Conservation (phyloP, 495 filamentous ascomycete genomes). For the Talaromyces thailandensis region DNA sequence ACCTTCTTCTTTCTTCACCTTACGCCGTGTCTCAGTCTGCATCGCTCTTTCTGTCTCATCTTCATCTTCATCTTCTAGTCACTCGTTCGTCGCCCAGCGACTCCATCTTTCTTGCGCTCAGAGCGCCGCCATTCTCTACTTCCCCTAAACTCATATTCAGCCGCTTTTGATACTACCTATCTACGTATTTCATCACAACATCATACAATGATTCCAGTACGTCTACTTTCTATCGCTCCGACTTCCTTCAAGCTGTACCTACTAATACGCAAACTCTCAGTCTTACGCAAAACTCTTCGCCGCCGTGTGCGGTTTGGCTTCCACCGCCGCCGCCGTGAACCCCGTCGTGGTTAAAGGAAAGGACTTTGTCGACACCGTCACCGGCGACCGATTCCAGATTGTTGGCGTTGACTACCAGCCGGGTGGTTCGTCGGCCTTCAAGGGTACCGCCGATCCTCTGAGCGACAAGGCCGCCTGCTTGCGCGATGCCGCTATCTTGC, state of each 20-base stretch:
- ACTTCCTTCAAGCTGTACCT: not conserved
- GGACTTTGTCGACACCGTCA: conserved; percentile 76
- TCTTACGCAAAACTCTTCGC: conserved; percentile 28
- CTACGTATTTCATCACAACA: not conserved
- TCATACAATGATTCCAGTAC: conserved; percentile 6
- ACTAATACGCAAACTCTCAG: conserved; percentile 8
- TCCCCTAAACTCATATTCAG: not conserved
- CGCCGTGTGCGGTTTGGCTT: conserved; percentile 31
- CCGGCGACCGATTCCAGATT: conserved; percentile 75
- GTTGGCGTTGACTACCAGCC: conserved; percentile 93
- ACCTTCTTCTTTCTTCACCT: not conserved
- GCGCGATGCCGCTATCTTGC: conserved; percentile 88
- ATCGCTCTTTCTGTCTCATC: not conserved
- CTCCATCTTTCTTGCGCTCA: not conserved
- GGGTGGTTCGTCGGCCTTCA: conserved; percentile 75
- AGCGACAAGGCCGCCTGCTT: conserved; percentile 67
- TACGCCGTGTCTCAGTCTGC: not conserved
- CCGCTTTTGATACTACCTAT: not conserved
- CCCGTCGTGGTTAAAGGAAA: conserved; percentile 64
- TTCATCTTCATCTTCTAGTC: not conserved
- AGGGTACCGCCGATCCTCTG: conserved; percentile 61
- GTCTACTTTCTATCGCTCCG: not conserved
- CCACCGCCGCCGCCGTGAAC: conserved; percentile 57
- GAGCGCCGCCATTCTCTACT: not conserved
- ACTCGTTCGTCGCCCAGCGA: conserved; percentile 2